phyloP scores from a whole-genome alignment of 2,329 filamentous ascomycete genomes.

The Sporothrix curviconia region DNA sequence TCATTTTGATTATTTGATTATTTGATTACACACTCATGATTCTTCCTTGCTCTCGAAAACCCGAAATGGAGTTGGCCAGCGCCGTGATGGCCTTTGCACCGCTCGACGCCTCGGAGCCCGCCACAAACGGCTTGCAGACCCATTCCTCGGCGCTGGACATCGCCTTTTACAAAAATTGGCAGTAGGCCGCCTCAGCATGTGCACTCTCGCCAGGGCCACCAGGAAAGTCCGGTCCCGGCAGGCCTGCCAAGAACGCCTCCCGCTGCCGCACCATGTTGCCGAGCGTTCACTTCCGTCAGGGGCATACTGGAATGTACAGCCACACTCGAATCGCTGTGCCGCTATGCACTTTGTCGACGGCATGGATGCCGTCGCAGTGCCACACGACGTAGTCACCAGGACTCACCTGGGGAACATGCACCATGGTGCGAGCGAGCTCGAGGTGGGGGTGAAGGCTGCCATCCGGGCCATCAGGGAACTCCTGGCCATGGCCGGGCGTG shows the following conservation, averaged over 20 bases:
- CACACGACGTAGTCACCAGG: constrained; percentile 76
- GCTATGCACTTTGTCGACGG: constrained; percentile 71
- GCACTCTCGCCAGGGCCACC: constrained; percentile 61
- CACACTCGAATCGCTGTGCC: constrained; percentile 72
- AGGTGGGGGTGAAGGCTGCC: constrained; percentile 61
- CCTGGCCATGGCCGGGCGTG: constrained; percentile 60
- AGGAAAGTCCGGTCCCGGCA: constrained; percentile 63
- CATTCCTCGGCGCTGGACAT: constrained; percentile 33
- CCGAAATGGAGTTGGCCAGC: constrained; percentile 39
- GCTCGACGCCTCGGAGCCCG: constrained; percentile 24
- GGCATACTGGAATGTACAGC: constrained; percentile 89
- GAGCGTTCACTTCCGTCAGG: constrained; percentile 65
- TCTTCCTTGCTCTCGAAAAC: constrained; percentile 16
- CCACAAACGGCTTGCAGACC: constrained; percentile 37
- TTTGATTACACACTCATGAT: background rate
- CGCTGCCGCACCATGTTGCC: constrained; percentile 66
- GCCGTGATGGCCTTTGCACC: constrained; percentile 32
- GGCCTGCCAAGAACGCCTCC: constrained; percentile 61
- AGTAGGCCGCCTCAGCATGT: constrained; percentile 44
- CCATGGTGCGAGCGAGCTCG: constrained; percentile 60
- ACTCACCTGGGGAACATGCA: constrained; percentile 60
- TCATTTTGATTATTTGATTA: no score
- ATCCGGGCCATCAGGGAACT: constrained; percentile 46
- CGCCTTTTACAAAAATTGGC: no score
- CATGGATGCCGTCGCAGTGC: constrained; percentile 78